Percentiles rank a stretch among this genome's conserved stretches.
Conservation (phyloP, 2,329 filamentous ascomycete species). For the Celoporthe dispersa region DNA sequence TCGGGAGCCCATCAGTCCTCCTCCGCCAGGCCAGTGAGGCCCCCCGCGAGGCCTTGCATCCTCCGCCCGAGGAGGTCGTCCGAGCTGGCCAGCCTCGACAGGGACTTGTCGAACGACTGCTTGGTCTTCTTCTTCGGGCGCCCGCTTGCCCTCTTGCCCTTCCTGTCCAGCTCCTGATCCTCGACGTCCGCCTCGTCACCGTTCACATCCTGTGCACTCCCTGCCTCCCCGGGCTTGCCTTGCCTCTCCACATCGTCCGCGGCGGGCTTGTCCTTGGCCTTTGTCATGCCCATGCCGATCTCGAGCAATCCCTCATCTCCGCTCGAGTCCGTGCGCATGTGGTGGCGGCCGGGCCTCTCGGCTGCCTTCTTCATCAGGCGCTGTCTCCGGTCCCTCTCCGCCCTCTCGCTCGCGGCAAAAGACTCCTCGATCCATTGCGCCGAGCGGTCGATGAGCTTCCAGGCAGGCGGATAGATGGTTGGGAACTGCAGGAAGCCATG, state of each 20-base stretch:
- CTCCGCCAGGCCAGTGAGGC: conserved; percentile 54
- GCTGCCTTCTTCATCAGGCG: conserved; percentile 26
- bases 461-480: conserved; percentile 83
- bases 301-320: conserved; percentile 87
- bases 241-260: conserved; percentile 30
- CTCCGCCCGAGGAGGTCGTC: conserved; percentile 61
- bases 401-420: conserved; percentile 60
- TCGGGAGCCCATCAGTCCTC: conserved; percentile 36
- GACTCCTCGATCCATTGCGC: conserved; percentile 81
- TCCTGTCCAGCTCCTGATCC: conserved; percentile 31
- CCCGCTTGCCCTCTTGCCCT: conserved; percentile 37
- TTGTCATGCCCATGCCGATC: conserved; percentile 77
- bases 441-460: conserved; percentile 82
- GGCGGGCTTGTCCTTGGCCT: conserved; percentile 37
- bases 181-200: conserved; percentile 34
- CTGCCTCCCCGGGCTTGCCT: conserved; percentile 33
- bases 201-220: conserved; percentile 33
- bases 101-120: conserved; percentile 44
- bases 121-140: conserved; percentile 38
- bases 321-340: conserved; percentile 62
- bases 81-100: conserved; percentile 60
- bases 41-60: conserved; percentile 62
- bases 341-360: conserved; percentile 46
- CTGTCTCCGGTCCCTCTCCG: conserved; percentile 39
- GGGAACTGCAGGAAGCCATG: conserved; percentile 96